Percentiles rank a stretch among this genome's conserved stretches.
Evolutionary conservation across 768 basidiomycete species (phyloP).

Genomic region (Xerocomus brunneocitrinus): DNA sequence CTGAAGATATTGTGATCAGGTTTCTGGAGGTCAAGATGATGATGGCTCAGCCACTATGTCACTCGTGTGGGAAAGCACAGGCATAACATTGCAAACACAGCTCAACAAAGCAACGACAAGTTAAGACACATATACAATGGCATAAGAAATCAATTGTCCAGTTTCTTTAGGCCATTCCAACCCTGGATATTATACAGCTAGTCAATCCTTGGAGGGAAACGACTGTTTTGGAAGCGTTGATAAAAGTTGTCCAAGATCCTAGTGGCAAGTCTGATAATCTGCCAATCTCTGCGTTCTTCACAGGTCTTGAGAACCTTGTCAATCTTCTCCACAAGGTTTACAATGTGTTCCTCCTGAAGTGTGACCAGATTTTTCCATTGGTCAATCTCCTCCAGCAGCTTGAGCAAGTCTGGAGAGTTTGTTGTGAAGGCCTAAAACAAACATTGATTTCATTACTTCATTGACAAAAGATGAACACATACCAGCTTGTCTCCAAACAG

Average conservation of each 20-base stretch:
- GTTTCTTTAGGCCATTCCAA: not conserved
- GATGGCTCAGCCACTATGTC: too few relatives aligned
- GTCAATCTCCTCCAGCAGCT: slow-evolving; percentile 20
- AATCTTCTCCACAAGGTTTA: slow-evolving; percentile 11
- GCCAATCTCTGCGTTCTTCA: not conserved
- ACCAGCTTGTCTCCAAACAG: slow-evolving; percentile 22
- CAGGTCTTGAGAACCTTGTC: not conserved
- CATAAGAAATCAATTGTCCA: not conserved
- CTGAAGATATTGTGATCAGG: not conserved
- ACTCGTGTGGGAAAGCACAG: not conserved
- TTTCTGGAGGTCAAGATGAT: too few relatives aligned
- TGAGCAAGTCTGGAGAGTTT: slow-evolving; percentile 13
- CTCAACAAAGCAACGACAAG: not conserved
- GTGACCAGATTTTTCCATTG: slow-evolving; percentile 19
- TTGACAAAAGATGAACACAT: not conserved
- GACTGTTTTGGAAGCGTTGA: slow-evolving; percentile 18
- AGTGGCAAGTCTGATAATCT: slow-evolving; percentile 9
- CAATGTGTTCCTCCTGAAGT: slow-evolving; percentile 7
- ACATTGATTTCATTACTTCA: not conserved
- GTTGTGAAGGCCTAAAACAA: not conserved
- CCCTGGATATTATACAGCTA: not conserved
- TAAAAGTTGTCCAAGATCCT: slow-evolving; percentile 19
- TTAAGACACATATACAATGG: not conserved
- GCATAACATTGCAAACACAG: not conserved
- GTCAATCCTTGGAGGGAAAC: not conserved